phyloP scores from a whole-genome alignment of 768 basidiomycete genomes.

The Strobilomyces echinocephalus region DNA sequence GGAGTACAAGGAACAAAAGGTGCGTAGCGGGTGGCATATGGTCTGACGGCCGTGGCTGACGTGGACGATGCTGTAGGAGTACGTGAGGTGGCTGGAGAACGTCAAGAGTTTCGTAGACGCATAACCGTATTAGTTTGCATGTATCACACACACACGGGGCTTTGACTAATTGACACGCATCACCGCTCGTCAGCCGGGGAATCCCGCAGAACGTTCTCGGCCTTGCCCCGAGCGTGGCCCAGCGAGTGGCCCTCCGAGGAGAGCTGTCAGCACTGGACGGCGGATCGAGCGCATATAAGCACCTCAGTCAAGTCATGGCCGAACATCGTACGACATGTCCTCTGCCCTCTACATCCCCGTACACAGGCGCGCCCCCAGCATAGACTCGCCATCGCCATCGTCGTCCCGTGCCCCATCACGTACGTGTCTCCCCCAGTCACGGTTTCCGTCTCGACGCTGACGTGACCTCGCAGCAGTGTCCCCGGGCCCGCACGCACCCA shows the following conservation, averaged over 20 bases:
- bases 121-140: constrained; percentile 18
- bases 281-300: neutral
- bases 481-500: neutral
- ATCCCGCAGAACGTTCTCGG: constrained; percentile 16
- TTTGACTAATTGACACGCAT: constrained; percentile 15
- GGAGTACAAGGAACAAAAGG: constrained; percentile 91
- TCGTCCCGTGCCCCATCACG: constrained; percentile 5
- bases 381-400: constrained; percentile 8
- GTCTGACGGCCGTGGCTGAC: constrained; percentile 2
- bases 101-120: constrained; percentile 80
- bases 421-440: neutral
- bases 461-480: neutral
- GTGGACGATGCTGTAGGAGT: constrained; percentile 55
- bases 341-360: constrained; percentile 38
- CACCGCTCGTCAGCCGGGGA: constrained; percentile 16
- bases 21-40: constrained; percentile 26
- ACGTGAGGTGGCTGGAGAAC: constrained; percentile 80
- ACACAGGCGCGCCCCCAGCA: constrained; percentile 30
- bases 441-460: neutral
- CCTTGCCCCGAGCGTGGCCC: too few relatives aligned
- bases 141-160: neutral
- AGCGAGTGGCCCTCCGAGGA: too few relatives aligned
- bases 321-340: constrained; percentile 16
- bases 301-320: too few relatives aligned
- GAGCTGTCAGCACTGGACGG: too few relatives aligned